A percentile compares a stretch with the other conserved stretches of the same genome.
phyloP scores from a whole-genome alignment of 768 basidiomycete species.

The Pleurotus eryngii region DNA sequence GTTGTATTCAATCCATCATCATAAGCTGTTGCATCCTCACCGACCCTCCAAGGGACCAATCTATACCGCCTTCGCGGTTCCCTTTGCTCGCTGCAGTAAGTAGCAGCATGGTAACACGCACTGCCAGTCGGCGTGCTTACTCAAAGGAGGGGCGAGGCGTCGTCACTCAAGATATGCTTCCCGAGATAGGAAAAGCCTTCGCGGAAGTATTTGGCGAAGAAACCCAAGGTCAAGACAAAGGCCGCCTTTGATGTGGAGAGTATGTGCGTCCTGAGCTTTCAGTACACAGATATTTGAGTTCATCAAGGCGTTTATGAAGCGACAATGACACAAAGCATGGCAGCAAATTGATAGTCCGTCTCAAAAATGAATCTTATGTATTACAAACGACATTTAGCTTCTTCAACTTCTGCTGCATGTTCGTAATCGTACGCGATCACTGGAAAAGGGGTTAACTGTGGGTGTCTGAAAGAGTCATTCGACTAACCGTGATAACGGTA shows the following conservation, averaged over 20 bases:
- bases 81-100: conserved; percentile 84
- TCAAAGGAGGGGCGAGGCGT: conserved; percentile 72
- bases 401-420: no score
- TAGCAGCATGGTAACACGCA: conserved; percentile 86
- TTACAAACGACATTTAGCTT: no score
- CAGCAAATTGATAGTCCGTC: no score
- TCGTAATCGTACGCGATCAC: no score
- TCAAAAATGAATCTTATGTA: no score
- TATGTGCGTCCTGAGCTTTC: no score
- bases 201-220: conserved; percentile 65
- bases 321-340: no score
- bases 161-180: conserved; percentile 77
- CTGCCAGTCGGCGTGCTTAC: conserved; percentile 76
- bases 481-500: conserved; percentile 89
- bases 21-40: neutral
- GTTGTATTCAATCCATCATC: neutral
- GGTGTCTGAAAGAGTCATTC: neutral
- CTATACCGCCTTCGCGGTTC: conserved; percentile 58
- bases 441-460: neutral
- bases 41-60: conserved; percentile 41
- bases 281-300: no score
- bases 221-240: conserved; percentile 34
- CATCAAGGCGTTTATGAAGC: no score
- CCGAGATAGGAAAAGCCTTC: conserved; percentile 66
- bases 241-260: conserved; percentile 26